Conservation (phyloP, 768 basidiomycete species). For the Pisolithus sp. region DNA sequence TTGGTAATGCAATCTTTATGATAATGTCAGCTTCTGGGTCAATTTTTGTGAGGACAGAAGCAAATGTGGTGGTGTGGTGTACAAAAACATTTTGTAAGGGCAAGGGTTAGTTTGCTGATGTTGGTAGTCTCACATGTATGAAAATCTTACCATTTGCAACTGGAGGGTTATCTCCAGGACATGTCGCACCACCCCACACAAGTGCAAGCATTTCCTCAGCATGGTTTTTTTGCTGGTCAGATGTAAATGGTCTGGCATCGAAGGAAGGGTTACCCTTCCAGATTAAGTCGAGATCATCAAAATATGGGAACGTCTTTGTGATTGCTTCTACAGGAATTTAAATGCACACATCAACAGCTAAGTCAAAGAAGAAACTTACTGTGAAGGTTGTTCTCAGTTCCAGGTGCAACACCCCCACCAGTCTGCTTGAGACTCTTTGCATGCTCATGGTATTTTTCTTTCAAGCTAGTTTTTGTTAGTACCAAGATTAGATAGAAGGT, state of each 20-base stretch:
- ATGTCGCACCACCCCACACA: too few relatives aligned
- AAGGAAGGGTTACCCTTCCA: not conserved
- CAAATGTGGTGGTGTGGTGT: too few relatives aligned
- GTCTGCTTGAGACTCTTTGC: not conserved
- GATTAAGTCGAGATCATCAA: not conserved
- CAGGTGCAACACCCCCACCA: not conserved
- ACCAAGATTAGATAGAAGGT: too few relatives aligned
- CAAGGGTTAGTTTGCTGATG: too few relatives aligned
- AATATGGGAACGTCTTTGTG: not conserved
- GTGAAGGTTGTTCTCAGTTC: not conserved
- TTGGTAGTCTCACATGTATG: too few relatives aligned
- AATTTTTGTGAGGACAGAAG: too few relatives aligned
- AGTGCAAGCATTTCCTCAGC: too few relatives aligned
- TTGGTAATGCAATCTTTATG: too few relatives aligned
- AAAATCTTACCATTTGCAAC: too few relatives aligned
- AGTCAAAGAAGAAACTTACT: not conserved
- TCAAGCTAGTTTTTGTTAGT: not conserved
- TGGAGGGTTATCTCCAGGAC: too few relatives aligned
- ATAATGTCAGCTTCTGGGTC: too few relatives aligned
- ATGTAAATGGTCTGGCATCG: not conserved
- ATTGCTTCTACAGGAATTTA: not conserved
- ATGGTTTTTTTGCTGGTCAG: not conserved
- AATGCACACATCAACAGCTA: not conserved
- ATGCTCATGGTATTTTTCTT: not conserved
- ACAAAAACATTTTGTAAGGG: too few relatives aligned